These are phyloP conservation scores for Cyberlindnera meyerae DNA, from an alignment of 805 yeast species.

Conservation along the genomic window DNA sequence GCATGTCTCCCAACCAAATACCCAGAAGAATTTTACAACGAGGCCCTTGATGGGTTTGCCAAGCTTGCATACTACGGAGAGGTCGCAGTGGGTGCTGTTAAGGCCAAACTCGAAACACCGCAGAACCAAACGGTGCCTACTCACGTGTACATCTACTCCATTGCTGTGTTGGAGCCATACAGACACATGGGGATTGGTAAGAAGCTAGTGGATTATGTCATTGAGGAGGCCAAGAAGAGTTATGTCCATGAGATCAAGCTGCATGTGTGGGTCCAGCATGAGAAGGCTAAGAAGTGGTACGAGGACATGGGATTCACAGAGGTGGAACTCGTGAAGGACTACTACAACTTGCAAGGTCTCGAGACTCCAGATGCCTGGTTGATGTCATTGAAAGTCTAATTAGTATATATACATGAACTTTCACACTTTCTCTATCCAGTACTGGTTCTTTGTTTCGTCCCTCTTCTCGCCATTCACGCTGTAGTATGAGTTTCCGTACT, in stretches of 20 bases:
- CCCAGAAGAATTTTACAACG: constrained; percentile 48
- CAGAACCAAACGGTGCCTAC: constrained; percentile 43
- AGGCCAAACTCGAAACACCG: constrained; percentile 47
- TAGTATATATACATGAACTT: background rate
- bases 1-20: constrained; percentile 48
- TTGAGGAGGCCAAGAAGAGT: constrained; percentile 48
- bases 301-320: constrained; percentile 42
- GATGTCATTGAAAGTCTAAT: constrained; percentile 25
- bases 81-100: constrained; percentile 75
- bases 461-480: constrained; percentile 17
- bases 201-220: constrained; percentile 50
- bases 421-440: constrained; percentile 29
- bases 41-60: constrained; percentile 45
- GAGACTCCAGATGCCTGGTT: constrained; percentile 45
- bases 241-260: constrained; percentile 48
- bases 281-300: constrained; percentile 46
- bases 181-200: constrained; percentile 57
- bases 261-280: constrained; percentile 47
- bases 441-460: constrained; percentile 21
- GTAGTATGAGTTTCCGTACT: constrained; percentile 19
- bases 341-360: constrained; percentile 44
- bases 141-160: constrained; percentile 56
- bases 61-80: constrained; percentile 64
- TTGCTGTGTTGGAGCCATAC: constrained; percentile 66
- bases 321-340: constrained; percentile 35